Conservation (phyloP, 768 basidiomycete genomes). For the Phallus indusiatus region DNA sequence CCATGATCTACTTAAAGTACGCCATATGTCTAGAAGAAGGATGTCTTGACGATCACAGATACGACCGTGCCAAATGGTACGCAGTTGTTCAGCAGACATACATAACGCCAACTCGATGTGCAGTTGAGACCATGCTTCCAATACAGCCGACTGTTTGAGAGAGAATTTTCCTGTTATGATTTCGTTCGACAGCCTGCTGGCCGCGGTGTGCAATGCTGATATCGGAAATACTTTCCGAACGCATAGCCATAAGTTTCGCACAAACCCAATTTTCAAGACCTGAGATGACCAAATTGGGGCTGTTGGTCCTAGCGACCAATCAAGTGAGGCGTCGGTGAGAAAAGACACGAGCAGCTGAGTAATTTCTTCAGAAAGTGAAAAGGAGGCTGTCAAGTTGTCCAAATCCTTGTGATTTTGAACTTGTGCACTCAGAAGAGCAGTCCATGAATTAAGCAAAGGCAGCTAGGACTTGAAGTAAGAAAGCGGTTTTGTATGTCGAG, state of each 20-base stretch:
- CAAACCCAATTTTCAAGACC: constrained; percentile 44
- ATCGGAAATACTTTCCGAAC: constrained; percentile 35
- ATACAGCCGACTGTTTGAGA: constrained; percentile 35
- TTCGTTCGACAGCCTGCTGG: constrained; percentile 36
- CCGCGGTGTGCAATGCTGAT: constrained; percentile 32
- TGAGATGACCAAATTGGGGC: constrained; percentile 8
- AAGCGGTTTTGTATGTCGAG: background rate
- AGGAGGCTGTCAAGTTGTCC: constrained; percentile 26
- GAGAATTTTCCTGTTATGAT: constrained; percentile 40
- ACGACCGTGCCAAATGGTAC: background rate
- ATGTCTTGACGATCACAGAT: background rate
- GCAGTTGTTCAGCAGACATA: constrained; percentile 17
- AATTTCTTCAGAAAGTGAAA: constrained; percentile 17
- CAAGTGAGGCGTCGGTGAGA: background rate
- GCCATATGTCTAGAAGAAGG: constrained; percentile 31
- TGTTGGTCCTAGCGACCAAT: constrained; percentile 1
- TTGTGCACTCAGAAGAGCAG: constrained; percentile 44
- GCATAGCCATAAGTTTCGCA: constrained; percentile 48
- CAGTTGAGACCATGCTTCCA: constrained; percentile 48
- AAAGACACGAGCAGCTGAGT: background rate
- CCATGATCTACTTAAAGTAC: constrained; percentile 48
- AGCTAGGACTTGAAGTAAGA: background rate
- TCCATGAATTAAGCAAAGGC: constrained; percentile 29
- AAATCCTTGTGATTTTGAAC: constrained; percentile 33
- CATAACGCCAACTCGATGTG: constrained; percentile 43